Percentiles rank a stretch among this genome's conserved stretches.
Conservation (phyloP, 345 rosid species). For the Lepidium africanum region DNA sequence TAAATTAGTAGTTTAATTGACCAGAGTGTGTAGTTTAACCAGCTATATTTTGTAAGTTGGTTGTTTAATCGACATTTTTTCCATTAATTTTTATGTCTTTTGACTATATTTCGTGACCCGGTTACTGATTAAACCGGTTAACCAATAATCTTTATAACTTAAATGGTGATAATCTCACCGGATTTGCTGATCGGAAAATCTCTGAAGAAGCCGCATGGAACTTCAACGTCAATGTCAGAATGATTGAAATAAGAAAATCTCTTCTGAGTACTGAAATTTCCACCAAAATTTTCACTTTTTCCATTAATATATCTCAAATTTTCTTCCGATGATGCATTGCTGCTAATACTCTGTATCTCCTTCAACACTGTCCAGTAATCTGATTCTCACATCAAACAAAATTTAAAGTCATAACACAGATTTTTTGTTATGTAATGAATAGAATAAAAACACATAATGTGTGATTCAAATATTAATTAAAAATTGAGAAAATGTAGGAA, state of each 20-base stretch:
- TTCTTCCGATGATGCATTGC: slow-evolving; percentile 26
- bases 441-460: neutral
- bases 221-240: slow-evolving; percentile 21
- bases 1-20: no score
- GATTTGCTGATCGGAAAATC: slow-evolving; percentile 47
- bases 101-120: neutral
- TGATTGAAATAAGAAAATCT: slow-evolving; percentile 59
- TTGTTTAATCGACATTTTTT: no score
- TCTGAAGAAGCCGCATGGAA: slow-evolving; percentile 83
- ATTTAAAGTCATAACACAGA: neutral
- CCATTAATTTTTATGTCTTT: no score
- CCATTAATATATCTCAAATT: slow-evolving; percentile 51
- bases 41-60: no score
- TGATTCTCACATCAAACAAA: slow-evolving; percentile 10
- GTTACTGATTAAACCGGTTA: neutral
- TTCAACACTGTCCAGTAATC: slow-evolving; percentile 52
- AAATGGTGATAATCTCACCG: slow-evolving; percentile 35
- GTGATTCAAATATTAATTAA: neutral
- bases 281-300: slow-evolving; percentile 51
- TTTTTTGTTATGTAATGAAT: neutral
- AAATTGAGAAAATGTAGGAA: neutral
- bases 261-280: slow-evolving; percentile 43
- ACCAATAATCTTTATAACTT: neutral
- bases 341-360: slow-evolving; percentile 44
- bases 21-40: no score